phyloP scores from a whole-genome alignment of 805 yeast genomes.

The Zygosaccharomyces siamensis region DNA sequence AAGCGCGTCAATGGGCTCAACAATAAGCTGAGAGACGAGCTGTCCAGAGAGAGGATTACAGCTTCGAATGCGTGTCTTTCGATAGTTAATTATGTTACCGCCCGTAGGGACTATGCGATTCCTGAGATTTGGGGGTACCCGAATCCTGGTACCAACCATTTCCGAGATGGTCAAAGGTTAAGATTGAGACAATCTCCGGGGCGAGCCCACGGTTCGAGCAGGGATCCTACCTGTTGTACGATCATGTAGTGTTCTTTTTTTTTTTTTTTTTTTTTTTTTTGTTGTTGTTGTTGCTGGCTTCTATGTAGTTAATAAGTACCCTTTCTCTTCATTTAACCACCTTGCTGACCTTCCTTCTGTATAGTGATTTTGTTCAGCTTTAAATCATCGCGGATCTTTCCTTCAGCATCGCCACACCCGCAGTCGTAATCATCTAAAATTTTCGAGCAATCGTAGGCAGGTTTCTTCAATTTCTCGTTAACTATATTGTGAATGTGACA shows the following conservation, averaged over 20 bases:
- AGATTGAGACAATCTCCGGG: conserved; percentile 6
- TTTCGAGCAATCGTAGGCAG: conserved; percentile 74
- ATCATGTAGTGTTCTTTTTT: background rate
- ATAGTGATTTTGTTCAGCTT: conserved; percentile 33
- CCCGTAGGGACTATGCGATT: conserved; percentile 35
- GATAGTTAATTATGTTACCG: conserved; percentile 37
- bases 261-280: too few species aligned
- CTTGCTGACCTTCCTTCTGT: conserved; percentile 45
- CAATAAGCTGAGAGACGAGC: conserved; percentile 45
- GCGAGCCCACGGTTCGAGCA: background rate
- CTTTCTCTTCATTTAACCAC: conserved; percentile 32
- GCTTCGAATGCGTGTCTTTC: conserved; percentile 58
- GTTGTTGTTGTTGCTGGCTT: background rate
- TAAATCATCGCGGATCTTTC: conserved; percentile 24
- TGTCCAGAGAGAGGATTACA: conserved; percentile 54
- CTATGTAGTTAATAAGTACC: background rate
- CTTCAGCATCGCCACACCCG: conserved; percentile 85
- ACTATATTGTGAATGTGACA: conserved; percentile 88
- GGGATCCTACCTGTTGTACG: background rate
- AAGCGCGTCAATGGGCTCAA: conserved; percentile 58
- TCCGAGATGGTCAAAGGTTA: conserved; percentile 24
- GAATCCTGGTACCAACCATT: conserved; percentile 37
- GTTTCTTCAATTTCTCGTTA: conserved; percentile 64
- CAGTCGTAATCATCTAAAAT: conserved; percentile 91
- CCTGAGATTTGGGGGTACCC: conserved; percentile 42